Evolutionary conservation across 1,139 yeast genomes (phyloP).

Genomic region (Yamadazyma epiphylla): DNA sequence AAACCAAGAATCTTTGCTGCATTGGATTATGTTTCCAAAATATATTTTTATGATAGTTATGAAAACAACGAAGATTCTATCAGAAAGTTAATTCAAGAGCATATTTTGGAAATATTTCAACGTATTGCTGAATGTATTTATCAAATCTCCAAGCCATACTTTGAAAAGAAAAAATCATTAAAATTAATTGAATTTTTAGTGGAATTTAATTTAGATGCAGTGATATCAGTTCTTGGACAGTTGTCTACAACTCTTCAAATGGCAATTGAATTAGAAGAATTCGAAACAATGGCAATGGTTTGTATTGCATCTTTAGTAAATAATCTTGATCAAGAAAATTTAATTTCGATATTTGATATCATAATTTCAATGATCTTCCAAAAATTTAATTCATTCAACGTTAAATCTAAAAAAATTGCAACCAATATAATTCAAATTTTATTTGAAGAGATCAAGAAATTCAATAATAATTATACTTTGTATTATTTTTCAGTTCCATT

Average conservation of each 20-base stretch:
- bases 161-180: slow-evolving; percentile 70
- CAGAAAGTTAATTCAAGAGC: slow-evolving; percentile 41
- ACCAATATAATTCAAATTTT: slow-evolving; percentile 40
- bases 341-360: slow-evolving; percentile 47
- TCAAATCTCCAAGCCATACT: slow-evolving; percentile 63
- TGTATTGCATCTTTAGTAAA: slow-evolving; percentile 64
- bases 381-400: slow-evolving; percentile 52
- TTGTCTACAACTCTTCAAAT: slow-evolving; percentile 84
- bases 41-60: slow-evolving; percentile 14
- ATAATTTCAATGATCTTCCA: slow-evolving; percentile 52
- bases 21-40: slow-evolving; percentile 35
- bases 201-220: slow-evolving; percentile 54
- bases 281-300: slow-evolving; percentile 59
- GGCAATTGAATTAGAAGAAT: slow-evolving; percentile 60
- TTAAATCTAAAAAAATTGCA: slow-evolving; percentile 44
- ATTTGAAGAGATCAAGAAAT: slow-evolving; percentile 31
- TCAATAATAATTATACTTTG: slow-evolving; percentile 39
- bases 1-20: slow-evolving; percentile 34
- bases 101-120: slow-evolving; percentile 73
- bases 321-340: slow-evolving; percentile 47
- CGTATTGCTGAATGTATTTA: slow-evolving; percentile 77
- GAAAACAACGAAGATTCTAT: slow-evolving; percentile 17
- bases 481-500: slow-evolving; percentile 51
- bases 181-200: slow-evolving; percentile 71
- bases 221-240: slow-evolving; percentile 82